Conservation (phyloP, 495 filamentous ascomycete genomes). For the Trypethelium eluteriae region DNA sequence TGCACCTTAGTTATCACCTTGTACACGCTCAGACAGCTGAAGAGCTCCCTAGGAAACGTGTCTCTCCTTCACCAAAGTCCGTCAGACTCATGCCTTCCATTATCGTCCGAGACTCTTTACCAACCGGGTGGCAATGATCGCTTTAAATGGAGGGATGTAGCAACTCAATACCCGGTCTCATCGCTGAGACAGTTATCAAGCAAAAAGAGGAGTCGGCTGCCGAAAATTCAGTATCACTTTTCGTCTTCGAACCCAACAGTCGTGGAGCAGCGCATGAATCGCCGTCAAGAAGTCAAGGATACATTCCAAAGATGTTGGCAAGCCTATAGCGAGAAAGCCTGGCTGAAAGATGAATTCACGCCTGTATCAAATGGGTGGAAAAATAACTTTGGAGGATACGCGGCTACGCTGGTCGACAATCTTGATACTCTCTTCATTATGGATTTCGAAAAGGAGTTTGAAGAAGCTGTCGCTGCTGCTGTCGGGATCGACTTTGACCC, state of each 20-base stretch:
- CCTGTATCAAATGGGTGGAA: slow-evolving; percentile 52
- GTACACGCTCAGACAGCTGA: slow-evolving; percentile 1
- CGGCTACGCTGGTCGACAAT: slow-evolving; percentile 35
- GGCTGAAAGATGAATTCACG: slow-evolving; percentile 68
- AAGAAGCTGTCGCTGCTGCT: slow-evolving; percentile 29
- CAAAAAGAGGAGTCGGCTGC: neutral
- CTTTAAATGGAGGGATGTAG: slow-evolving; percentile 24
- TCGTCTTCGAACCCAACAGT: slow-evolving; percentile 25
- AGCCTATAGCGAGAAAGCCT: slow-evolving; percentile 68
- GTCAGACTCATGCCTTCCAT: neutral
- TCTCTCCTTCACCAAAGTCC: neutral
- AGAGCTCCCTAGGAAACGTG: neutral
- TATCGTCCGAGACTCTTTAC: neutral
- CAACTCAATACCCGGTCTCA: slow-evolving; percentile 21
- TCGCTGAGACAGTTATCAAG: slow-evolving; percentile 14
- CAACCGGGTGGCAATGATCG: neutral
- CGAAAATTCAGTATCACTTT: slow-evolving; percentile 26
- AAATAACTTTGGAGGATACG: slow-evolving; percentile 35
- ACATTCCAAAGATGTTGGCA: slow-evolving; percentile 67
- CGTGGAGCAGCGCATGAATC: slow-evolving; percentile 35
- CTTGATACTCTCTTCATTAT: slow-evolving; percentile 36
- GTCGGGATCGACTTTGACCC: slow-evolving; percentile 35
- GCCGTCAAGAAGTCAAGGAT: slow-evolving; percentile 53
- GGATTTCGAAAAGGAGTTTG: slow-evolving; percentile 35
- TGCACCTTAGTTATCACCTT: neutral